Base-by-base conservation (phyloP, 495 filamentous ascomycete genomes). In the Choiromyces venosus region DNA sequence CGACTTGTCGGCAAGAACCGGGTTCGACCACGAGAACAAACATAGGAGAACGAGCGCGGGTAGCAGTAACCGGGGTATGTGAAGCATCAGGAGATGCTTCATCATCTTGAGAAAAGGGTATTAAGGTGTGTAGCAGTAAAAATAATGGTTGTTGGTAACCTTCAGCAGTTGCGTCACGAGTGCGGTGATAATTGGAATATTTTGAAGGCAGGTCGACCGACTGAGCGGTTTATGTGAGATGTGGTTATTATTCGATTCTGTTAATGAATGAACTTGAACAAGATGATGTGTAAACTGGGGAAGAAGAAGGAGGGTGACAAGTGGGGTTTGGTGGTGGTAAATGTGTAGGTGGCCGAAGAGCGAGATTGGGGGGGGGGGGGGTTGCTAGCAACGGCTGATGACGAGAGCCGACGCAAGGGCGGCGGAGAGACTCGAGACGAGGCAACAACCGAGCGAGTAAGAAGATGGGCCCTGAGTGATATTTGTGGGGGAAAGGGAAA, bases 21-120 rank as follows among this genome's bases (percentile, higher is more conserved):
- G 40, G 36, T 66, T 66, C 70, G 65, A 67, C 37, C 56, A 66
- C 16, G 69, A 67, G 42, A 77, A 56, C 66, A 77, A 77, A 69
- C 61, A 77, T 69, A 77, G 39, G 42, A 76, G 69, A 35, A 77
- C 37, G 14, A 65, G 25, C 42, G 67, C 37, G 1, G 44, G 64
- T 40, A 77, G 16, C 39, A 77, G 39, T 46, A 77, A 44, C 25
- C 69, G 75, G 36, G 75, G 66, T 69, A 67, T 37, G 69, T 65
- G 74, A 77, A 77, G 74, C 75, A 73, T 52, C 67, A 74, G 76
- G 76, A 73, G 75, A 77, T 52, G 74, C 74, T 64, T 77, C 75
- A 74, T 75, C 74, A 77, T 77, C 64, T 73, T 70, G 35, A 19
- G 19, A 39, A 39, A 72, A 61, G 71, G n/a, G 46, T 39, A 29